Conservation (phyloP, 2,329 filamentous ascomycete species). For the Pestalotiopsis sp. region DNA sequence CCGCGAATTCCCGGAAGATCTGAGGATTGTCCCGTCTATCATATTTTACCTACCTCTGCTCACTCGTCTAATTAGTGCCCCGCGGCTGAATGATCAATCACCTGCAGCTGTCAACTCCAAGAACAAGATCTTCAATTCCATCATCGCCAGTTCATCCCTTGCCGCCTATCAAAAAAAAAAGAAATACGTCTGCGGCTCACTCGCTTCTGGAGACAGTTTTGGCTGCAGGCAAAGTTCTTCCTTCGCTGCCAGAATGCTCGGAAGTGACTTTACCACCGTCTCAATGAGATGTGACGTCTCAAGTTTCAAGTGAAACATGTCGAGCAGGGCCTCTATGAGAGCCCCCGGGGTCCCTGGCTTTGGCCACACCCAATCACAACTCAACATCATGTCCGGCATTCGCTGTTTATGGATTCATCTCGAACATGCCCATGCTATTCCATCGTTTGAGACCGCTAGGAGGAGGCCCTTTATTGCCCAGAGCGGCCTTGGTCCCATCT, state of each 20-base stretch:
- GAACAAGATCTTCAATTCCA: neutral
- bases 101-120: neutral
- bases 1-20: neutral
- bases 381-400: conserved; percentile 3
- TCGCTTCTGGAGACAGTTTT: neutral
- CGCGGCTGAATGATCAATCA: neutral
- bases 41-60: too few relatives aligned
- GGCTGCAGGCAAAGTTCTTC: neutral
- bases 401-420: conserved; percentile 8
- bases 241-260: neutral
- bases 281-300: conserved; percentile 13
- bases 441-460: conserved; percentile 12
- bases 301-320: conserved; percentile 13
- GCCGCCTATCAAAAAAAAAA: neutral
- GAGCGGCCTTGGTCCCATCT: neutral
- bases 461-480: neutral
- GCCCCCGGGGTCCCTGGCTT: conserved; percentile 10
- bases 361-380: conserved; percentile 7
- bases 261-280: neutral
- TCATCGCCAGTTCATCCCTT: neutral
- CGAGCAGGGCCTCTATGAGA: neutral
- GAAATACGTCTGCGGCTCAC: neutral
- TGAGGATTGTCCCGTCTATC: neutral
- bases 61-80: neutral
- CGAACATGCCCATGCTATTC: conserved; percentile 15